Evolutionary conservation across 441 rosid species (phyloP).

Genomic region (Corymbia citriodora): DNA sequence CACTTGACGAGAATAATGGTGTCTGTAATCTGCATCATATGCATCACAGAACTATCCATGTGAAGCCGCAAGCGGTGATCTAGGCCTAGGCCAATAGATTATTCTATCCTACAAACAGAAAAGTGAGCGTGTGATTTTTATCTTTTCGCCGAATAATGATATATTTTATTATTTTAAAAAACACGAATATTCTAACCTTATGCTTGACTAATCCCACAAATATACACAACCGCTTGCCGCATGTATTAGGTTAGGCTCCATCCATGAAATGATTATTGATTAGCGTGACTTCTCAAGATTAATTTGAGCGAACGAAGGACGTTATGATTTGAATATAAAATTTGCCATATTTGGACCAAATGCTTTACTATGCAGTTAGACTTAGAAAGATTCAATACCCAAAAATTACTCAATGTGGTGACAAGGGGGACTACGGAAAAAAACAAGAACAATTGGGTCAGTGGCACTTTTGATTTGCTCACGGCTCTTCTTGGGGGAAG

Average conservation of each 20-base stretch:
- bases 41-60: background rate
- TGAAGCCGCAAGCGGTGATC: background rate
- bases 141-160: background rate
- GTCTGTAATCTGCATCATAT: background rate
- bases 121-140: background rate
- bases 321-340: background rate
- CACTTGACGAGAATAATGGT: background rate
- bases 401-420: background rate
- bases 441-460: slow-evolving; percentile 9
- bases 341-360: background rate
- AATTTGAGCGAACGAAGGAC: background rate
- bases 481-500: slow-evolving; percentile 34
- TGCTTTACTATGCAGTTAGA: background rate
- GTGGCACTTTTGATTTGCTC: slow-evolving; percentile 22
- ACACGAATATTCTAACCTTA: background rate
- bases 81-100: background rate
- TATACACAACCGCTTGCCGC: background rate
- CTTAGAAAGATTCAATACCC: background rate
- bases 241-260: background rate
- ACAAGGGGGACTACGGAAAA: background rate
- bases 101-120: background rate
- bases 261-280: background rate
- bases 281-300: background rate
- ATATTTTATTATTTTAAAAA: background rate
- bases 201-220: background rate